Evolutionary conservation across 805 yeast genomes (phyloP), one percentile per base, ranked within the genome.

Genomic region (Cyberlindnera maritima): DNA sequence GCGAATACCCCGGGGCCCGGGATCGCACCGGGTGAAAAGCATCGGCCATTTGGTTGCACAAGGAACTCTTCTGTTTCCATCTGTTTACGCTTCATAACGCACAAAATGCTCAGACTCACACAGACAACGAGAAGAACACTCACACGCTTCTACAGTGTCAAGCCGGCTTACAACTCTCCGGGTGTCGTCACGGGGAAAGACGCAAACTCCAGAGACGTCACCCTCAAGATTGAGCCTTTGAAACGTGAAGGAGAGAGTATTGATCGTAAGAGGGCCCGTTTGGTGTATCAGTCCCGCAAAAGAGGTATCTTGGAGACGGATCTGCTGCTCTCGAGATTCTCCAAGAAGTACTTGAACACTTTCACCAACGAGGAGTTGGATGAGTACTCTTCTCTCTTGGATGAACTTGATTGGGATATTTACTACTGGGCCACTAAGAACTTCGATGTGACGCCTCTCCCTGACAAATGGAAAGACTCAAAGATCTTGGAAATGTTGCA

Each of bases 381-480:
- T 39, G 98, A 94, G 65, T 94, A 88, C 65, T 97, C 92, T 61
- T 63, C 74, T 47, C 68, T 94, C 48, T 74, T 94, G 62, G 96
- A 94, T 65, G 96, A 92, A 67, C 80, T 92, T n/a, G 99, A 94
- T 67, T 94, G 99, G 99, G 99, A 94, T 66, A 91, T 94, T 50
- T 94, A 88, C 67, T 94, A 94, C 70, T 92, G 99, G 99, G 96
- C 96, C 21, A 89, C 97, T 2, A 80, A 79, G 55, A 88, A 91
- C 64, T 87, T 70, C 59, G 81, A 79, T 31, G 81, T 87, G 17
- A 87, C 91, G 39, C 96, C 96, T 13, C 73, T 92, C 53, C 97
- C 98, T 14, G 89, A 86, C 35, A 78, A 79, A 61, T 94, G 96
- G 96, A 74, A 81, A 62, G 62, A 84, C 48, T 79, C 87, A 12